phyloP scores from a whole-genome alignment of 306 rosid genomes.

The Quercus dentata region DNA sequence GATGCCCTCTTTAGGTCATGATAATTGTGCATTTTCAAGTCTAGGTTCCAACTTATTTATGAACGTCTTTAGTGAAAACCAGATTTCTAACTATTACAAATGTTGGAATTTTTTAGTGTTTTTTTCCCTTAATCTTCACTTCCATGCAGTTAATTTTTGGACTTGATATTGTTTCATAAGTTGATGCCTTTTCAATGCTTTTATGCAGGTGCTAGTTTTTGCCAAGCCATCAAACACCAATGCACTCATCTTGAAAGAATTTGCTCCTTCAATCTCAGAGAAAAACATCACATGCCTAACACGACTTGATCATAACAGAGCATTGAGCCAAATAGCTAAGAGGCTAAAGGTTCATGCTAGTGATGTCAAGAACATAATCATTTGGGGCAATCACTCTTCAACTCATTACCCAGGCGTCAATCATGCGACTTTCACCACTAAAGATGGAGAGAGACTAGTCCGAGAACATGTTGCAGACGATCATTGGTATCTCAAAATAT shows the following conservation, averaged over 20 bases:
- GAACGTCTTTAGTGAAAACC: neutral
- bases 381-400: constrained; percentile 97
- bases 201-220: too few relatives aligned
- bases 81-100: neutral
- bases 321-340: constrained; percentile 86
- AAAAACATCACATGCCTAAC: too few relatives aligned
- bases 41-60: neutral
- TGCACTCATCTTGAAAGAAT: too few relatives aligned
- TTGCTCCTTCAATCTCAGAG: too few relatives aligned
- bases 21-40: neutral
- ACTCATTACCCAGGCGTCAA: constrained; percentile 89
- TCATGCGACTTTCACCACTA: constrained; percentile 58
- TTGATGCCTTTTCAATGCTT: too few relatives aligned
- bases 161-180: neutral
- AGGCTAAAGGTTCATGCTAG: constrained; percentile 59
- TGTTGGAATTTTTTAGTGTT: neutral
- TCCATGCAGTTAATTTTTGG: neutral
- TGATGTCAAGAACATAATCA: constrained; percentile 77
- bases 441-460: constrained; percentile 41
- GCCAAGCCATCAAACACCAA: too few relatives aligned
- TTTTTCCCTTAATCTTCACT: neutral
- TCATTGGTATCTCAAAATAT: constrained; percentile 46
- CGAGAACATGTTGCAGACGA: constrained; percentile 54
- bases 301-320: constrained; percentile 89
- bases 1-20: neutral